Evolutionary conservation across 2,329 filamentous ascomycete genomes (phyloP).

Genomic region (Xylariaceae sp.): DNA sequence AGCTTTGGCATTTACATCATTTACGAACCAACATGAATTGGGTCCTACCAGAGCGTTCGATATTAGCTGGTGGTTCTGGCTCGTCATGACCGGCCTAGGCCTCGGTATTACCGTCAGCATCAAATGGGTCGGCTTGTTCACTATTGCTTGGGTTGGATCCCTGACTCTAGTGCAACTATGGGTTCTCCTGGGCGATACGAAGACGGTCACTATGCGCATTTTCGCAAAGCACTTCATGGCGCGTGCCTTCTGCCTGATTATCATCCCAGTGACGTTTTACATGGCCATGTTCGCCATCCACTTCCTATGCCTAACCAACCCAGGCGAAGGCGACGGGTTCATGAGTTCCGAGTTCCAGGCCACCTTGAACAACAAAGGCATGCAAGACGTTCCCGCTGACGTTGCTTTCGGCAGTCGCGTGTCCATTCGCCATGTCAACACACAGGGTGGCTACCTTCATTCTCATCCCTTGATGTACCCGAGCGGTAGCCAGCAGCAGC

Average conservation of each 20-base stretch:
- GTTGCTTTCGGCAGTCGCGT: slow-evolving; percentile 84
- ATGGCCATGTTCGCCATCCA: slow-evolving; percentile 97
- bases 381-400: slow-evolving; percentile 92
- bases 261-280: slow-evolving; percentile 86
- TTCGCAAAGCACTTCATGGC: slow-evolving; percentile 95
- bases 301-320: slow-evolving; percentile 88
- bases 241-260: slow-evolving; percentile 81
- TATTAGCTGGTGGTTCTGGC: slow-evolving; percentile 97
- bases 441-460: slow-evolving; percentile 94
- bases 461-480: slow-evolving; percentile 98
- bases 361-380: slow-evolving; percentile 91
- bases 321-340: slow-evolving; percentile 95
- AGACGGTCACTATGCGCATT: slow-evolving; percentile 74
- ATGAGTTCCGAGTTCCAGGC: slow-evolving; percentile 99
- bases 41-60: slow-evolving; percentile 84
- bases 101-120: slow-evolving; percentile 89
- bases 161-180: slow-evolving; percentile 90
- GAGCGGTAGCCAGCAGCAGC: slow-evolving; percentile 94
- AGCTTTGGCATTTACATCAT: slow-evolving; percentile 82
- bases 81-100: slow-evolving; percentile 76
- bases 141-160: slow-evolving; percentile 93
- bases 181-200: slow-evolving; percentile 86
- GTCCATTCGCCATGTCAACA: slow-evolving; percentile 87
- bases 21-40: slow-evolving; percentile 94
- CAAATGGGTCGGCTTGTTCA: slow-evolving; percentile 99